These are phyloP conservation scores for Trichophyton verrucosum DNA, from an alignment of 2,329 filamentous ascomycete genomes.

Conservation along the genomic window DNA sequence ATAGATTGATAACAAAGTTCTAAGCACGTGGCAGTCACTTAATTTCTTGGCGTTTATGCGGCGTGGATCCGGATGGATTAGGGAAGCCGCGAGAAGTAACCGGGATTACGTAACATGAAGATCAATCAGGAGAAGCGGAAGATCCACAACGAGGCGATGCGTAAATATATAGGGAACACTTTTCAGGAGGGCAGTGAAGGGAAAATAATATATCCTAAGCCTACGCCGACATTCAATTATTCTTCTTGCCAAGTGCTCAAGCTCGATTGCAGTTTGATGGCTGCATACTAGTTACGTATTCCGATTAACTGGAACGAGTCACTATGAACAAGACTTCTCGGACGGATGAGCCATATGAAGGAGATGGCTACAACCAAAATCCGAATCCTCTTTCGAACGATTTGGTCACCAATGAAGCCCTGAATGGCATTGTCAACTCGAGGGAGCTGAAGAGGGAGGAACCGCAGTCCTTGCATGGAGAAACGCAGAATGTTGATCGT, in stretches of 20 bases:
- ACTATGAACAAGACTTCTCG: constrained; percentile 50
- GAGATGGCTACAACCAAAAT: constrained; percentile 49
- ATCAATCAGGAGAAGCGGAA: too few species aligned
- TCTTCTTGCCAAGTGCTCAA: too few species aligned
- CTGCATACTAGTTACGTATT: too few species aligned
- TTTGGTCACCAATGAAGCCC: constrained; percentile 48
- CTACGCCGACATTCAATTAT: too few species aligned
- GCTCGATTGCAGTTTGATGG: too few species aligned
- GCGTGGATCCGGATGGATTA: not conserved
- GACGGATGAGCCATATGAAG: constrained; percentile 43
- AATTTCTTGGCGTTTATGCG: not conserved
- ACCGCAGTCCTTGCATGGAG: constrained; percentile 12
- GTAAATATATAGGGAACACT: not conserved
- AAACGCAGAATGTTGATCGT: not conserved
- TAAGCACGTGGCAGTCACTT: not conserved
- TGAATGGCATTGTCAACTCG: constrained; percentile 49
- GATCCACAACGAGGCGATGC: not conserved
- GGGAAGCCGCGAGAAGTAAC: not conserved
- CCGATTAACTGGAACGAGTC: too few species aligned
- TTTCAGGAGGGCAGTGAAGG: not conserved
- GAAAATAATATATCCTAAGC: too few species aligned
- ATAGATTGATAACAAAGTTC: not conserved
- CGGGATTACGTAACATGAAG: not conserved
- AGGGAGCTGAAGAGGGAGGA: constrained; percentile 39
- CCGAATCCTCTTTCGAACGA: constrained; percentile 47